Conservation (phyloP, 2,329 filamentous ascomycete species). For the Epichloe hybrida region DNA sequence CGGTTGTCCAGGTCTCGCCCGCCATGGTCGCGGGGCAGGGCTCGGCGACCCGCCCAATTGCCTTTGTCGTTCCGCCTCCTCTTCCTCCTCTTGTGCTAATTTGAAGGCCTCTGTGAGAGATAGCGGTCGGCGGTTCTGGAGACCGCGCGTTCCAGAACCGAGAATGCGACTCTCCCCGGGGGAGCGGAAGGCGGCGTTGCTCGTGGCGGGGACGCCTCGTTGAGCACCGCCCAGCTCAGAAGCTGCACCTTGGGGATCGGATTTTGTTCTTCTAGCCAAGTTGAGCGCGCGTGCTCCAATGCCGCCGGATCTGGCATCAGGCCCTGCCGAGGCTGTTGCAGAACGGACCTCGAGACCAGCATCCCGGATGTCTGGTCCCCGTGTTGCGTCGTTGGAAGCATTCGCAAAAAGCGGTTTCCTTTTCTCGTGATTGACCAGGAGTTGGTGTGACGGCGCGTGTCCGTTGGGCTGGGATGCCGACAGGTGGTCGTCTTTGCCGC, state of each 20-base stretch:
- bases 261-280: slow-evolving; percentile 12
- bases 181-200: slow-evolving; percentile 12
- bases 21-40: slow-evolving; percentile 34
- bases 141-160: slow-evolving; percentile 13
- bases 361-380: slow-evolving; percentile 9
- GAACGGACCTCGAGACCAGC: background rate
- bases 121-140: slow-evolving; percentile 21
- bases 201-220: background rate
- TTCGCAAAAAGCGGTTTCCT: slow-evolving; percentile 26
- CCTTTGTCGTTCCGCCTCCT: slow-evolving; percentile 13
- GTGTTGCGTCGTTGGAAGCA: slow-evolving; percentile 11
- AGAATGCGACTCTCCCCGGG: slow-evolving; percentile 22
- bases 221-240: slow-evolving; percentile 5
- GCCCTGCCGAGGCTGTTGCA: slow-evolving; percentile 1
- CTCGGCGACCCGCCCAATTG: slow-evolving; percentile 34
- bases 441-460: slow-evolving; percentile 9
- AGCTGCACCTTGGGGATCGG: slow-evolving; percentile 12
- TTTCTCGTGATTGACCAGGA: slow-evolving; percentile 27
- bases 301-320: slow-evolving; percentile 2
- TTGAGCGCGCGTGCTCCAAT: background rate
- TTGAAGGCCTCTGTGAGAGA: slow-evolving; percentile 30
- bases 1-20: slow-evolving; percentile 15
- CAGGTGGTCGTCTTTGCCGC: background rate
- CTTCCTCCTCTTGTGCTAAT: slow-evolving; percentile 18
- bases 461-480: background rate